Percentiles rank a stretch among this genome's conserved stretches.
Conservation (phyloP, 2,329 filamentous ascomycete species). For the Colletotrichum eremochloae region DNA sequence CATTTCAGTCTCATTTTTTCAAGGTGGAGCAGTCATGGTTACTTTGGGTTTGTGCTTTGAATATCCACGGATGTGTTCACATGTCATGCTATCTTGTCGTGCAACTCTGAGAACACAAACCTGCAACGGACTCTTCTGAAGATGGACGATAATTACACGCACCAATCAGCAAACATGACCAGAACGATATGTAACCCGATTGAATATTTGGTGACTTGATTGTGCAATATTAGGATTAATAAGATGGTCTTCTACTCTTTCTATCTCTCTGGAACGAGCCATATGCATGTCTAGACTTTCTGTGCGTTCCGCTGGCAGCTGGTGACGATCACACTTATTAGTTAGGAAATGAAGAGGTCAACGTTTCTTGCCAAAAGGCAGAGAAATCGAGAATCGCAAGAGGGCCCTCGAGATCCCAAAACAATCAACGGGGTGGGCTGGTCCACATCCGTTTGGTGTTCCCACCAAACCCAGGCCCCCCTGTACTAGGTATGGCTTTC, state of each 20-base stretch:
- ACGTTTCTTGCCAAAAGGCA: not conserved
- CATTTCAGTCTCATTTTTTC: not conserved
- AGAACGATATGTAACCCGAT: not conserved
- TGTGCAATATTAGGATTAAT: not conserved
- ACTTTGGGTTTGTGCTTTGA: no score
- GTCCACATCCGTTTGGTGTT: not conserved
- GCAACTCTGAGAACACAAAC: not conserved
- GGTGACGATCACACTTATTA: not conserved
- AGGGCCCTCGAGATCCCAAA: not conserved
- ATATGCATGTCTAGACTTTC: not conserved
- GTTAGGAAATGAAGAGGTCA: not conserved
- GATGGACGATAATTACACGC: not conserved
- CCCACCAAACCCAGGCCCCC: not conserved
- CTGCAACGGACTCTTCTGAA: not conserved
- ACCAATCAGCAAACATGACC: not conserved
- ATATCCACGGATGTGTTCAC: not conserved
- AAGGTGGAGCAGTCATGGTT: not conserved
- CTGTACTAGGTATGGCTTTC: not conserved
- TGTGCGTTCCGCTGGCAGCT: not conserved
- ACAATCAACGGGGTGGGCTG: not conserved
- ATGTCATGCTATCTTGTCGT: not conserved
- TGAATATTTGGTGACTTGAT: not conserved
- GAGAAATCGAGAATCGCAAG: not conserved
- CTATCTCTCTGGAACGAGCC: no score
- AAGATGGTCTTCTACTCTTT: not conserved